A percentile compares a stretch with the other conserved stretches of the same genome.
Conservation (phyloP, 805 yeast genomes). For the Lachancea meyersii region DNA sequence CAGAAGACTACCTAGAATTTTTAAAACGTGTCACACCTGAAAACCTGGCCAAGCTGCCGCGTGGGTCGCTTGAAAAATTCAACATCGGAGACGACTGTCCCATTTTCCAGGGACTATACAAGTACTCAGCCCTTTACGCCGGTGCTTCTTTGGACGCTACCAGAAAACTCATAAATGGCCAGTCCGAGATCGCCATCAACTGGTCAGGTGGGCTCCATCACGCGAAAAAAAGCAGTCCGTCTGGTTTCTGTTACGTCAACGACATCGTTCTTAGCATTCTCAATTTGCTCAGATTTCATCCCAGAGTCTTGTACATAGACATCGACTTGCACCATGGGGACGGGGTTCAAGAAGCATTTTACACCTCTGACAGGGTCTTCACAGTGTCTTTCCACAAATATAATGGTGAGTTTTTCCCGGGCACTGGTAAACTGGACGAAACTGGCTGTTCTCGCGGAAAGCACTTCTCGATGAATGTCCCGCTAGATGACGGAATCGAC, state of each 20-base stretch:
- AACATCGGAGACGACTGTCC: conserved; percentile 96
- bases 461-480: conserved; percentile 83
- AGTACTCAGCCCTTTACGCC: conserved; percentile 71
- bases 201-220: conserved; percentile 94
- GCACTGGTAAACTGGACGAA: conserved; percentile 90
- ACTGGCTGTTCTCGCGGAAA: conserved; percentile 85
- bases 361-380: conserved; percentile 86
- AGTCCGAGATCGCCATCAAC: conserved; percentile 86
- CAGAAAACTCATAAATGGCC: conserved; percentile 70
- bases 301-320: conserved; percentile 81
- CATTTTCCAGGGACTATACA: conserved; percentile 71
- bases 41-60: conserved; percentile 76
- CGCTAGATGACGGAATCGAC: conserved; percentile 91
- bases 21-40: conserved; percentile 87
- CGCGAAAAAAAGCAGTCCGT: conserved; percentile 84
- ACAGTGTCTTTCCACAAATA: conserved; percentile 87
- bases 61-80: conserved; percentile 79
- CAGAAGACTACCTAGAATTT: conserved; percentile 95
- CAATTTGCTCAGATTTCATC: conserved; percentile 72
- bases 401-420: conserved; percentile 92
- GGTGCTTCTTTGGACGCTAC: conserved; percentile 92
- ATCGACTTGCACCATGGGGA: conserved; percentile 93
- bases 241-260: conserved; percentile 86
- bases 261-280: conserved; percentile 83
- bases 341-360: conserved; percentile 92